Base-by-base conservation (phyloP, 2,329 filamentous ascomycete genomes). In the Ceratocystis harringtonii region DNA sequence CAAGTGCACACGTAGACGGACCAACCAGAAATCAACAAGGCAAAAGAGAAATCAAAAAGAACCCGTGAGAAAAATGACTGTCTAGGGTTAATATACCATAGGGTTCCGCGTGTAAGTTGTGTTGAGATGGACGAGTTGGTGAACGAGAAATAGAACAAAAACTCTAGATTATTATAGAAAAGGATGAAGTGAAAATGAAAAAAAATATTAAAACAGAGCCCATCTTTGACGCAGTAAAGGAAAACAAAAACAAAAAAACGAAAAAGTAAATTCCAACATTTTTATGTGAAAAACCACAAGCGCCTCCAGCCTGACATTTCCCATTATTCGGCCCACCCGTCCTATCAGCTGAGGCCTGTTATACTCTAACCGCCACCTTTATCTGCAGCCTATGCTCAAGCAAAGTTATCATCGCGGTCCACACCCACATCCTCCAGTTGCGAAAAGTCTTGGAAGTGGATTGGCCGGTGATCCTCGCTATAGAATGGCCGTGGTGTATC, bases 371-470 rank as follows among this genome's bases (percentile, higher is more conserved):
- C 45, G 2, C 45, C 2, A 5, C 10, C 48, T 52, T 22, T 0
- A 52, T 28, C 48, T 28, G 12, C 8, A 12, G n/a, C 15, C 30
- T 2, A 28, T 6, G 3, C 70, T 80, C 82, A 97, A 71, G 90
- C 92, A 78, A 99, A 95, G 74, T 92, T 92, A 78, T 99, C 92
- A 69, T 84, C 84, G 71, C 91, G 82, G 75, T 99, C 94, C 60
- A 96, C 92, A 84, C 92, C 95, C 52, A 95, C 89, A 76, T 99
- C 92, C 78, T 99, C 94, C 74, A 99, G 77, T 79, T 99, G 92
- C 0, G 92, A 90, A 77, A 99, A 99, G 76, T 91, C 96, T 74
- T 92, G 88, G 82, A 99, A 99, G 78, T 99, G 94, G 65, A 96
- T 79, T 17, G 92, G 92, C 30, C 94, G 84, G 76, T 99, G 95